Evolutionary conservation across 2,329 filamentous ascomycete genomes (phyloP).

Genomic region (Setomelanomma holmii): DNA sequence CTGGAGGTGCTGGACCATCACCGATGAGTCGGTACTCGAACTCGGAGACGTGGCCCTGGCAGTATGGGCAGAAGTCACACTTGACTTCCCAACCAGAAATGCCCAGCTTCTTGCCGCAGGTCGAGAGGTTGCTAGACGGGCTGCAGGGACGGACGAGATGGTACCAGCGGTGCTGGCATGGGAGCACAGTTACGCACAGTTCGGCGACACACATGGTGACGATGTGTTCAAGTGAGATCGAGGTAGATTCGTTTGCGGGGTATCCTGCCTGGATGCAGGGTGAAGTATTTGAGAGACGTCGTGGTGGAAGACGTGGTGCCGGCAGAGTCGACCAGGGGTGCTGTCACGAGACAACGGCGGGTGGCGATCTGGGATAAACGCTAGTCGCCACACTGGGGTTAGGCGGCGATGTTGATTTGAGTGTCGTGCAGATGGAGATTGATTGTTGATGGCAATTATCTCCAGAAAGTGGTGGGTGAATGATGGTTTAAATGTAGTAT

Average conservation of each 20-base stretch:
- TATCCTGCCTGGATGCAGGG: slow-evolving; percentile 30
- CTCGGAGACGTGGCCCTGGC: slow-evolving; percentile 48
- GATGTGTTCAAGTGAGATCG: slow-evolving; percentile 33
- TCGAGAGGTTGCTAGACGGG: slow-evolving; percentile 54
- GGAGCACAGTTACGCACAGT: slow-evolving; percentile 56
- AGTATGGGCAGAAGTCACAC: slow-evolving; percentile 57
- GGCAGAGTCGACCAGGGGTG: slow-evolving; percentile 5
- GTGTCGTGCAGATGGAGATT: slow-evolving; percentile 7
- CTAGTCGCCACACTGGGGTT: slow-evolving; percentile 28
- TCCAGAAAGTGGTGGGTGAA: slow-evolving; percentile 16
- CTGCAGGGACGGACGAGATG: slow-evolving; percentile 54
- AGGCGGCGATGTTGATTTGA: slow-evolving; percentile 5
- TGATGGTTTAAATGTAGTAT: slow-evolving; percentile 28
- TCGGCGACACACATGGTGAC: slow-evolving; percentile 58
- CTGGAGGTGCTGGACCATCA: slow-evolving; percentile 45
- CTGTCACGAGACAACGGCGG: slow-evolving; percentile 26
- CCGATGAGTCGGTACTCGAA: slow-evolving; percentile 57
- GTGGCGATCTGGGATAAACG: slow-evolving; percentile 32
- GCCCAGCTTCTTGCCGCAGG: slow-evolving; percentile 54
- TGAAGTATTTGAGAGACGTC: slow-evolving; percentile 22
- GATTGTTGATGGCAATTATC: slow-evolving; percentile 8
- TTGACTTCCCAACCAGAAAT: slow-evolving; percentile 60
- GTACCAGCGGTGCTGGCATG: slow-evolving; percentile 60
- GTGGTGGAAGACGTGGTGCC: slow-evolving; percentile 29
- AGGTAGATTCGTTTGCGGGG: slow-evolving; percentile 27